Percentiles rank a stretch among this genome's conserved stretches.
phyloP scores from a whole-genome alignment of 805 yeast genomes.

The Teunomyces kruisii region DNA sequence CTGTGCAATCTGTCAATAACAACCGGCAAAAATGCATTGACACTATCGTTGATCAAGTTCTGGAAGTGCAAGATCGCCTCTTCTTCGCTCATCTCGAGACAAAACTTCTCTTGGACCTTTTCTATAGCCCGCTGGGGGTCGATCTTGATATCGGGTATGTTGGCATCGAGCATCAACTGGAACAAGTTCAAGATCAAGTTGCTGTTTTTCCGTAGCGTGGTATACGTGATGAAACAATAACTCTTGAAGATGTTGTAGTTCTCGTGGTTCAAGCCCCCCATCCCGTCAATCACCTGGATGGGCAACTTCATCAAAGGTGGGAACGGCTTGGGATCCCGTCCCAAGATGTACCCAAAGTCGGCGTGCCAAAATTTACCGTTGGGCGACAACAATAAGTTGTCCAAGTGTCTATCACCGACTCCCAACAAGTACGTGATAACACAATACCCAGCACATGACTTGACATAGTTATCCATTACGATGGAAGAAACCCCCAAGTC shows the following conservation, averaged over 20 bases:
- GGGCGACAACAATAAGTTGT: constrained; percentile 76
- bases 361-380: constrained; percentile 94
- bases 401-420: constrained; percentile 96
- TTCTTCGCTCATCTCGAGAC: constrained; percentile 90
- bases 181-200: constrained; percentile 86
- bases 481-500: constrained; percentile 53
- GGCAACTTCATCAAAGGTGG: constrained; percentile 98
- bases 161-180: constrained; percentile 91
- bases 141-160: constrained; percentile 82
- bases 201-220: constrained; percentile 85
- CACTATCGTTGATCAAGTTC: constrained; percentile 89
- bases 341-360: constrained; percentile 94
- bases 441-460: constrained; percentile 97
- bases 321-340: constrained; percentile 97
- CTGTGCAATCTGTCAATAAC: constrained; percentile 94
- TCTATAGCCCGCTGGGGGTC: constrained; percentile 86
- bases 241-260: constrained; percentile 85
- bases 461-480: constrained; percentile 90
- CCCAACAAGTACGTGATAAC: constrained; percentile 93
- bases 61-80: constrained; percentile 96
- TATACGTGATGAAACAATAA: constrained; percentile 92
- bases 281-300: constrained; percentile 93
- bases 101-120: constrained; percentile 92
- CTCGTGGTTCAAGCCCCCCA: constrained; percentile 89
- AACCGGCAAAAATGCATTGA: constrained; percentile 88